Evolutionary conservation across 768 basidiomycete genomes (phyloP).

Genomic region (Exsudoporus frostii): DNA sequence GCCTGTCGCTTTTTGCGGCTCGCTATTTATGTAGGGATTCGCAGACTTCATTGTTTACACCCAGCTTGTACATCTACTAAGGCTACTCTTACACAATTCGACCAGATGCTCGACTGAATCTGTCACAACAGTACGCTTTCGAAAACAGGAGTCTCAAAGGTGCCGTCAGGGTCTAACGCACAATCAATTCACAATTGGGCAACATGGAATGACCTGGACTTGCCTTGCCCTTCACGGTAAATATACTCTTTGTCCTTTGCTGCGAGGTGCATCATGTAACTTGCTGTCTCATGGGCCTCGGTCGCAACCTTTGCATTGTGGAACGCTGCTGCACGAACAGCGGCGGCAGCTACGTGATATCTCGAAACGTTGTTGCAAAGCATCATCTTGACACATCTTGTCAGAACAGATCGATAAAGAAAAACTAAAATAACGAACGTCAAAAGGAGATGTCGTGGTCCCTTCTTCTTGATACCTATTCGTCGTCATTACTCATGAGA

Average conservation of each 20-base stretch:
- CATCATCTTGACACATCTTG: constrained; percentile 57
- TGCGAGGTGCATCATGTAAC: constrained; percentile 56
- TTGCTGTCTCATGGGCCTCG: constrained; percentile 55
- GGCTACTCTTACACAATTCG: constrained; percentile 6
- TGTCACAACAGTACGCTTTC: background rate
- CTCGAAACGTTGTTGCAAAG: constrained; percentile 65
- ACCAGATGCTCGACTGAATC: background rate
- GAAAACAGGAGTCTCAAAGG: constrained; percentile 49
- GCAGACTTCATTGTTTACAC: background rate
- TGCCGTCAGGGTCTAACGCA: constrained; percentile 32
- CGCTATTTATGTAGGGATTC: background rate
- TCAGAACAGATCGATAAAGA: background rate
- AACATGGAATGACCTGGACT: background rate
- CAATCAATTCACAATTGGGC: background rate
- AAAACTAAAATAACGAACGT: constrained; percentile 40
- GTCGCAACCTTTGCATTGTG: constrained; percentile 54
- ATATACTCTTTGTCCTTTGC: constrained; percentile 63
- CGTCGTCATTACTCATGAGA: background rate
- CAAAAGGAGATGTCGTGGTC: constrained; percentile 81
- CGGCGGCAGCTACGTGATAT: constrained; percentile 60
- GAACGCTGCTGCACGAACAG: constrained; percentile 52
- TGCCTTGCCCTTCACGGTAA: constrained; percentile 55
- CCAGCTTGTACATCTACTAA: background rate
- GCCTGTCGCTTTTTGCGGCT: constrained; percentile 44
- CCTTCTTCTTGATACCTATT: constrained; percentile 63